These are phyloP conservation scores for Wallacemonas sp. DNA, from an alignment of 208 protist genomes.

Conservation along the genomic window DNA sequence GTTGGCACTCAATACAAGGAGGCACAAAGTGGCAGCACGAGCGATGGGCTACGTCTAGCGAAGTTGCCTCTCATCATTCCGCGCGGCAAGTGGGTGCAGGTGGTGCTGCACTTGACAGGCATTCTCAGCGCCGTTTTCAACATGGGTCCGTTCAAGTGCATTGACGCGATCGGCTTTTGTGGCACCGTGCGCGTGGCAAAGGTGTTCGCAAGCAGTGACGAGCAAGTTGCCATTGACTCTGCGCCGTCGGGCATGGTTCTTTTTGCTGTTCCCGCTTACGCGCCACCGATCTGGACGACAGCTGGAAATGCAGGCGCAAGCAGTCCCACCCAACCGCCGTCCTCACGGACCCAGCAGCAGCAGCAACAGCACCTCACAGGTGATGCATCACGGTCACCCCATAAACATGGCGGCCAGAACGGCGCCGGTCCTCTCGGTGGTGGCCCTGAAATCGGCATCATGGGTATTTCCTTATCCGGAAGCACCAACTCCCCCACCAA, in stretches of 20 bases:
- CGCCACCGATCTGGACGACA: conserved; percentile 74
- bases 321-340: conserved; percentile 2
- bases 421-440: not conserved
- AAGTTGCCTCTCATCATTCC: conserved; percentile 79
- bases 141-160: conserved; percentile 53
- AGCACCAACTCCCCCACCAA: conserved; percentile 1
- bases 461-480: conserved; percentile 3
- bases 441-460: not conserved
- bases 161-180: conserved; percentile 62
- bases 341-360: too few relatives aligned
- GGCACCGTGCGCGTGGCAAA: conserved; percentile 49
- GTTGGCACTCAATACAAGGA: conserved; percentile 67
- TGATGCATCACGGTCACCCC: not conserved
- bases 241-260: conserved; percentile 67
- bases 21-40: conserved; percentile 32
- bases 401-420: not conserved
- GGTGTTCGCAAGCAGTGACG: conserved; percentile 58
- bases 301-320: conserved; percentile 5
- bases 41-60: conserved; percentile 35
- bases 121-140: conserved; percentile 66
- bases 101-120: conserved; percentile 77
- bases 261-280: conserved; percentile 84
- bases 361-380: too few relatives aligned
- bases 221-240: conserved; percentile 68
- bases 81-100: conserved; percentile 81